Conservation (phyloP, 129 eudicot species). For the Apium graveolens region DNA sequence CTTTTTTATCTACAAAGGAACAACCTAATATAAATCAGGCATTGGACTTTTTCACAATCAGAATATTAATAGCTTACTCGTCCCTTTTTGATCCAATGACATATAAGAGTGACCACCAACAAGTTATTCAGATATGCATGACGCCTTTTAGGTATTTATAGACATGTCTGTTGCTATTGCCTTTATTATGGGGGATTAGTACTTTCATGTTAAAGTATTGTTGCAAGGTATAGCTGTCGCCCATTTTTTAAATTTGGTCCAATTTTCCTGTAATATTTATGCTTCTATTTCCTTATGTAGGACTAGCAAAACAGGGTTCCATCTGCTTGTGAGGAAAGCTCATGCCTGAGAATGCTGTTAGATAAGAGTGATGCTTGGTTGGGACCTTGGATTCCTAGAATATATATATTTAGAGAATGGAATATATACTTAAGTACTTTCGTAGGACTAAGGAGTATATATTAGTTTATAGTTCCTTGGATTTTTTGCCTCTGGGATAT, state of each 20-base stretch:
- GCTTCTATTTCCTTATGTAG: too few relatives aligned
- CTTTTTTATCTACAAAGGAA: slow-evolving; percentile 50
- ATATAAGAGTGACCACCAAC: slow-evolving; percentile 71
- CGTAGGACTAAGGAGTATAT: too few relatives aligned
- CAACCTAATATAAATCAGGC: slow-evolving; percentile 39
- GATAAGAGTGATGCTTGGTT: slow-evolving; percentile 96
- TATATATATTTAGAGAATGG: too few relatives aligned
- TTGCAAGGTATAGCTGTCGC: background rate
- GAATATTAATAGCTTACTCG: slow-evolving; percentile 53
- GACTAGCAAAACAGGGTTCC: too few relatives aligned
- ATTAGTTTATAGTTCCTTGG: too few relatives aligned
- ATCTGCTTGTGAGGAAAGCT: too few relatives aligned
- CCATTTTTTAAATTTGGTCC: background rate
- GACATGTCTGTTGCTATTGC: slow-evolving; percentile 2
- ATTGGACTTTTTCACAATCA: slow-evolving; percentile 51
- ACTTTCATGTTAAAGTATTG: background rate
- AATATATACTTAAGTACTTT: too few relatives aligned
- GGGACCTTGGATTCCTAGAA: slow-evolving; percentile 99
- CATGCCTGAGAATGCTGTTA: too few relatives aligned
- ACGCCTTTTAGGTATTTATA: slow-evolving; percentile 68
- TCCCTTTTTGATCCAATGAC: too few relatives aligned
- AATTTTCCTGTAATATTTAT: too few relatives aligned
- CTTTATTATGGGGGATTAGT: background rate
- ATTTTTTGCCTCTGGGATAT: too few relatives aligned
- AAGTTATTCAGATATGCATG: slow-evolving; percentile 73